A percentile compares a stretch with the other conserved stretches of the same genome.
Conservation (phyloP, 2,329 filamentous ascomycete genomes). For the Phyllosticta citrichinensis region DNA sequence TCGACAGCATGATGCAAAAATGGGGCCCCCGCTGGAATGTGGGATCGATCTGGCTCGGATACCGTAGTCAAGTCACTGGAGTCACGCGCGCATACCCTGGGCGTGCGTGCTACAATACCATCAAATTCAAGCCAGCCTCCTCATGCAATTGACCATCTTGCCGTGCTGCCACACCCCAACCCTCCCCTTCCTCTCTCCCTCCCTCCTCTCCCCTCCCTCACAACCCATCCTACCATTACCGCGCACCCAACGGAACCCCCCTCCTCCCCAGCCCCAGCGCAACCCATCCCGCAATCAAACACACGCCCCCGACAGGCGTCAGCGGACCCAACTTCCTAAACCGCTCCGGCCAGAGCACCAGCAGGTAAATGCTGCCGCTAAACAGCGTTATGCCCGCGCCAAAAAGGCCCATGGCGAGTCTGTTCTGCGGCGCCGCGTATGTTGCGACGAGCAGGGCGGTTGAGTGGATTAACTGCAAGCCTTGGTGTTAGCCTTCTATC, state of each 20-base stretch:
- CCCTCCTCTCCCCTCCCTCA: neutral
- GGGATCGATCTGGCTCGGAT: slow-evolving; percentile 10
- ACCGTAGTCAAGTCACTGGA: slow-evolving; percentile 4
- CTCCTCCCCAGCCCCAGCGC: slow-evolving; percentile 34
- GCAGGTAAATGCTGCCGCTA: slow-evolving; percentile 54
- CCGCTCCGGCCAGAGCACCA: slow-evolving; percentile 50
- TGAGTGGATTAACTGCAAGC: too few species aligned
- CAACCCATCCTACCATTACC: too few species aligned
- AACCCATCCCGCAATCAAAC: slow-evolving; percentile 56
- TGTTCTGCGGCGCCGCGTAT: slow-evolving; percentile 43
- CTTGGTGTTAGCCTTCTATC: too few species aligned
- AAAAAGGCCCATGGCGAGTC: slow-evolving; percentile 48
- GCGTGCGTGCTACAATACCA: slow-evolving; percentile 10
- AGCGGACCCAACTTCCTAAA: slow-evolving; percentile 54
- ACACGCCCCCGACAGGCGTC: slow-evolving; percentile 54
- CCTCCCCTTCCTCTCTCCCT: neutral
- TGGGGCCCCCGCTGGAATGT: slow-evolving; percentile 5
- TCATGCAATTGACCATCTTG: neutral
- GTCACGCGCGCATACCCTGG: too few species aligned
- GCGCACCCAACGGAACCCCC: slow-evolving; percentile 2
- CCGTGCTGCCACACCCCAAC: too few species aligned
- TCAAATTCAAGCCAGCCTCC: neutral
- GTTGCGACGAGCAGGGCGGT: slow-evolving; percentile 45
- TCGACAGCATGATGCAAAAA: neutral
- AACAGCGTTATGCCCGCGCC: slow-evolving; percentile 59